phyloP scores from a whole-genome alignment of 129 eudicot genomes.

The Flaveria bidentis region DNA sequence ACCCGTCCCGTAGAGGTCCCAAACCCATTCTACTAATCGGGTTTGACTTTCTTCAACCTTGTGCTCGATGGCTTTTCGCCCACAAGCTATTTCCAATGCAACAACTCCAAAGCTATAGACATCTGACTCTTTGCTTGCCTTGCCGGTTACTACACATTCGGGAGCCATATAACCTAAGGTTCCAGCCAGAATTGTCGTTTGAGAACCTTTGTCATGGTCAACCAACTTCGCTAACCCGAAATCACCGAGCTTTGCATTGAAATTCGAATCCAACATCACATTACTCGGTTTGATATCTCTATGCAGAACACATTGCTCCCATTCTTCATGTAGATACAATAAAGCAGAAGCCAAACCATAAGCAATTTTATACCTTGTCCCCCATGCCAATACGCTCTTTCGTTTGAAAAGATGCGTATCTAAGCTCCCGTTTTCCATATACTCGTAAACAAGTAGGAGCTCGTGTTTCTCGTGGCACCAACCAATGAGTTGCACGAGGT shows the following conservation, averaged over 20 bases:
- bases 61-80: constrained; percentile 31
- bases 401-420: constrained; percentile 31
- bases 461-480: constrained; percentile 30
- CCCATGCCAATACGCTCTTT: constrained; percentile 26
- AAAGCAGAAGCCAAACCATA: constrained; percentile 46
- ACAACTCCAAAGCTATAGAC: constrained; percentile 39
- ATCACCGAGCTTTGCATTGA: constrained; percentile 48
- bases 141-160: constrained; percentile 30
- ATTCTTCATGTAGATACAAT: constrained; percentile 47
- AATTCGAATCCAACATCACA: constrained; percentile 40
- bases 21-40: constrained; percentile 7
- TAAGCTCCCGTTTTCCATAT: constrained; percentile 20
- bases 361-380: constrained; percentile 42
- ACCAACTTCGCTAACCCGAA: constrained; percentile 47
- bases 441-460: constrained; percentile 17
- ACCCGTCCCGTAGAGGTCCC: constrained; percentile 2
- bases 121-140: constrained; percentile 38
- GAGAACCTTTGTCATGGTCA: constrained; percentile 37
- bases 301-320: constrained; percentile 46
- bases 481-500: constrained; percentile 26
- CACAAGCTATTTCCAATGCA: constrained; percentile 41
- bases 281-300: constrained; percentile 30
- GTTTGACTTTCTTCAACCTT: neutral
- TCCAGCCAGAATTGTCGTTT: constrained; percentile 34
- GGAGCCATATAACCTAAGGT: constrained; percentile 46